Conservation (phyloP, 1,139 yeast genomes). For the Candida sp. region DNA sequence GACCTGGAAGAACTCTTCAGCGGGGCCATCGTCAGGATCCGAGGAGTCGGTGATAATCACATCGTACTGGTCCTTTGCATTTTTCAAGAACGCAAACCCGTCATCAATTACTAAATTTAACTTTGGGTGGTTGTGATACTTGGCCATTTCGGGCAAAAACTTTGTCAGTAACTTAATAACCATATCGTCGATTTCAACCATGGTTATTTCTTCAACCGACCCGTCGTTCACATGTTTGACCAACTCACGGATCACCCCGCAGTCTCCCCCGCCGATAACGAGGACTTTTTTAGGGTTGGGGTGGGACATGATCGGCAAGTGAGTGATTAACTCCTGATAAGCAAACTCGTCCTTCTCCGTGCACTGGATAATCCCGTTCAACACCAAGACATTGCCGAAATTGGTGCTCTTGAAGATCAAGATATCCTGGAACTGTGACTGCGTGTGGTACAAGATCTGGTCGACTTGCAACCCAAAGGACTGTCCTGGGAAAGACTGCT, state of each 20-base stretch:
- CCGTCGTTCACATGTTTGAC: conserved; percentile 65
- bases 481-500: conserved; percentile 48
- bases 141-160: conserved; percentile 83
- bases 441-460: conserved; percentile 37
- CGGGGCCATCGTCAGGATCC: conserved; percentile 99
- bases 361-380: conserved; percentile 88
- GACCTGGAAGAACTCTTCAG: conserved; percentile 88
- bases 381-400: conserved; percentile 84
- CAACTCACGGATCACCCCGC: conserved; percentile 88
- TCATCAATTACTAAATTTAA: conserved; percentile 81
- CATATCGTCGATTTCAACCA: conserved; percentile 91
- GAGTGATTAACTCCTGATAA: conserved; percentile 89
- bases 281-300: conserved; percentile 73
- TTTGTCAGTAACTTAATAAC: conserved; percentile 78
- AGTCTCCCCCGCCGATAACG: conserved; percentile 95
- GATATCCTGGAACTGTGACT: conserved; percentile 49
- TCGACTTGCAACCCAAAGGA: conserved; percentile 42
- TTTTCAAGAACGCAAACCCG: conserved; percentile 80
- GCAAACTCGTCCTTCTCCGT: conserved; percentile 92
- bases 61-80: conserved; percentile 57
- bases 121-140: conserved; percentile 70
- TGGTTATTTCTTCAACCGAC: conserved; percentile 67
- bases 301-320: conserved; percentile 78
- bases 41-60: conserved; percentile 95
- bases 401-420: conserved; percentile 74